A percentile compares a stretch with the other conserved stretches of the same genome.
Conservation (phyloP, 495 filamentous ascomycete species). For the Immersiella caudata region DNA sequence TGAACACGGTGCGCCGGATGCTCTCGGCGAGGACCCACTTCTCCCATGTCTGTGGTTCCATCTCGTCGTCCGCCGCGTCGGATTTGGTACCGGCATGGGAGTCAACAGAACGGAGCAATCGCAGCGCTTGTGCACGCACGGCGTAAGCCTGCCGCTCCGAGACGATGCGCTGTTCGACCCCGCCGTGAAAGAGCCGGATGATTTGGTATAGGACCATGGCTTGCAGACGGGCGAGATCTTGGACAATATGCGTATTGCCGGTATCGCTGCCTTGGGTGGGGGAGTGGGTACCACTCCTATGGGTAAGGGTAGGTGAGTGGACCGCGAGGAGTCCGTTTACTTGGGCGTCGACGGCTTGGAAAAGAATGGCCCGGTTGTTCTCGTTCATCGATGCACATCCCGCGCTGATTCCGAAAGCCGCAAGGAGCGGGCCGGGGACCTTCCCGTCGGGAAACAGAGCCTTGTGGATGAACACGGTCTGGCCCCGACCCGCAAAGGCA, state of each 20-base stretch:
- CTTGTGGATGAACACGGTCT: constrained; percentile 1
- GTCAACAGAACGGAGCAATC: not conserved
- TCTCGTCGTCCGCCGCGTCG: not conserved
- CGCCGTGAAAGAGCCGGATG: constrained; percentile 4
- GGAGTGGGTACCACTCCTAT: too few relatives aligned
- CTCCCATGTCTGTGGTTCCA: not conserved
- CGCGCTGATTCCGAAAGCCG: not conserved
- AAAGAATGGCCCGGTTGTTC: not conserved
- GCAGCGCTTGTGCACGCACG: not conserved
- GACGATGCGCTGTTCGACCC: not conserved
- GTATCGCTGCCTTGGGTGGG: too few relatives aligned
- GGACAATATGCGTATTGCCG: not conserved
- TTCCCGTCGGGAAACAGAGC: not conserved
- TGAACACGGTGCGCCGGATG: constrained; percentile 1
- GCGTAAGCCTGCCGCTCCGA: not conserved
- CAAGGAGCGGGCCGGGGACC: not conserved
- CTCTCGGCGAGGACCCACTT: not conserved
- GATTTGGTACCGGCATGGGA: not conserved
- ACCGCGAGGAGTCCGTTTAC: not conserved
- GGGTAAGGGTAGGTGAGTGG: not conserved
- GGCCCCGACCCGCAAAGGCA: not conserved
- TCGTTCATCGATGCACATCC: not conserved
- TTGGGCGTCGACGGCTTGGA: not conserved
- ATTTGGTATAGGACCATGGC: not conserved
- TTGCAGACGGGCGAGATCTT: not conserved